Conservation (phyloP, 2,329 filamentous ascomycete species). For the Calonectria crousiana region DNA sequence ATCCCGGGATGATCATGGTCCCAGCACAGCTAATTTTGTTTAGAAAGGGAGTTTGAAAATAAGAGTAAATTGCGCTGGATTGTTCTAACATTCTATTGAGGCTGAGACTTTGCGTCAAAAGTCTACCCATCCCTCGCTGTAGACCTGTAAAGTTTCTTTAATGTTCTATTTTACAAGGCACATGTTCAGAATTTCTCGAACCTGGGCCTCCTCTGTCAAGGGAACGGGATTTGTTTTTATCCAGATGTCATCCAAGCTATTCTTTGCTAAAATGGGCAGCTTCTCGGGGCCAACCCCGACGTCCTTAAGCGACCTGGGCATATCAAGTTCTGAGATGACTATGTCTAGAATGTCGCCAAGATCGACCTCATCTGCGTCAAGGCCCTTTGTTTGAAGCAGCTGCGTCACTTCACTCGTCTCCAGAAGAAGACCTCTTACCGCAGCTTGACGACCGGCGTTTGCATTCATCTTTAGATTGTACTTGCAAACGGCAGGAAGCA, state of each 20-base stretch:
- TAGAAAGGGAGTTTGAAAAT: background rate
- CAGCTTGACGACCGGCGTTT: background rate
- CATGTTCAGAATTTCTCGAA: background rate
- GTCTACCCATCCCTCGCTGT: background rate
- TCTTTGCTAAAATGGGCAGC: background rate
- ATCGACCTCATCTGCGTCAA: background rate
- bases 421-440: background rate
- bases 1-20: background rate
- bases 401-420: background rate
- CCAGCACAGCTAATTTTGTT: background rate
- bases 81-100: background rate
- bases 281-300: background rate
- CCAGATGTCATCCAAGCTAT: background rate
- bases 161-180: background rate
- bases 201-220: background rate
- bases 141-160: background rate
- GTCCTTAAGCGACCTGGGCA: background rate
- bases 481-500: background rate
- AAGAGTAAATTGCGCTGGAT: background rate
- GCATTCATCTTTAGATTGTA: background rate
- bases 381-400: background rate
- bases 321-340: background rate
- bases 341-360: background rate
- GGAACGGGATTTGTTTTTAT: background rate
- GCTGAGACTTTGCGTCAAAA: background rate